Base-by-base conservation (phyloP, 129 eudicot genomes). In the Gnaphalium uliginosum region DNA sequence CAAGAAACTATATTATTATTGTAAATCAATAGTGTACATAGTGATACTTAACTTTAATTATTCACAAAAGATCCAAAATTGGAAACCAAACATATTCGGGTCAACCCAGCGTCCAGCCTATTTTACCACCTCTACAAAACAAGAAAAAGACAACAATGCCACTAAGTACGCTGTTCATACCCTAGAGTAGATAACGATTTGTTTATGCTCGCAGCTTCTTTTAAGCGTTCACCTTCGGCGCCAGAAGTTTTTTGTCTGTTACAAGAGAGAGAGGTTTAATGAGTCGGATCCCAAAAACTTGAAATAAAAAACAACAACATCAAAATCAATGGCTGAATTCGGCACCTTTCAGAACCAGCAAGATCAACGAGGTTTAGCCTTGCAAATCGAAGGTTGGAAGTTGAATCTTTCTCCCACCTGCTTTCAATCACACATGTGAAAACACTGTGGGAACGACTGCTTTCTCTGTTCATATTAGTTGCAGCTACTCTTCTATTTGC, bases 361-460 rank as follows among this genome's bases (percentile, higher is more conserved):
- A 95, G 88, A 79, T 95, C 99, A 74, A 95, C 97, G 64, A 95
- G 95, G 86, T 95, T 95, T 71, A 95, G 80, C 85, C 97, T 83
- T 2, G 99, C 90, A 77, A 91, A 95, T 58, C 96, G 85, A 29
- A 84, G 90, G 80, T 95, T 91, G 30, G 94, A 81, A 5, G 90
- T 76, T 5, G 96, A 89, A 72, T 95, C 95, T 81, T 86, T 89
- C 71, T 88, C 99, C 97, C 97, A 95, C 74, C 81, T 84, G 81
- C 99, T 91, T 80, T 95, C 96, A 75, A 95, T 95, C 17, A 87
- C 88, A 69, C 99, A 95, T 19, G 97, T 95, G 78, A 95, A 95
- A 74, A 95, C 99, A 85, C 97, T 84, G 69, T 95, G 99, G 6
- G 99, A 95, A 41, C 99, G 93, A 58, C 99, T 95, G 86, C 99